Conservation (phyloP, 1,284 basidiomycete species). For the Irpex sp. region DNA sequence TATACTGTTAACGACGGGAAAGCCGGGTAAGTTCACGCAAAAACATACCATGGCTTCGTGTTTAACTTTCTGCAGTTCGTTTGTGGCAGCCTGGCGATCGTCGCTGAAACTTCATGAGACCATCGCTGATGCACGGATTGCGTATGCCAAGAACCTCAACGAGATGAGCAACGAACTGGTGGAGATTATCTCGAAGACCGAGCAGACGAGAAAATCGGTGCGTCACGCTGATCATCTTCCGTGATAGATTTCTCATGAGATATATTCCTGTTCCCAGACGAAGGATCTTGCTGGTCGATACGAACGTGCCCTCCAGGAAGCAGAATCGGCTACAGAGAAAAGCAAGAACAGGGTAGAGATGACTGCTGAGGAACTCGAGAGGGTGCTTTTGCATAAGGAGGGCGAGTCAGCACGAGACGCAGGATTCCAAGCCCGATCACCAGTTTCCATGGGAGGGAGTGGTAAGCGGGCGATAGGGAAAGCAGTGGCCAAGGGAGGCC, state of each 20-base stretch:
- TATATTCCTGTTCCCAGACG: conserved; percentile 42
- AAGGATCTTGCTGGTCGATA: conserved; percentile 87
- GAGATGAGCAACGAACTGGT: conserved; percentile 96
- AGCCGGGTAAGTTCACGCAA: conserved; percentile 68
- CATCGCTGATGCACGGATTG: conserved; percentile 83
- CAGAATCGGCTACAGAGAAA: conserved; percentile 87
- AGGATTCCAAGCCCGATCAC: conserved; percentile 52
- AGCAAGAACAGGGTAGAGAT: conserved; percentile 82
- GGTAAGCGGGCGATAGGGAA: conserved; percentile 77
- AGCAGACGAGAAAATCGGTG: conserved; percentile 87
- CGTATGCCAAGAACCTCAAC: conserved; percentile 80
- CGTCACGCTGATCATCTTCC: conserved; percentile 15
- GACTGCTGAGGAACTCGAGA: conserved; percentile 92
- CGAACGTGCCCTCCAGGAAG: conserved; percentile 85
- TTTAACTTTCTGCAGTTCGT: conserved; percentile 49
- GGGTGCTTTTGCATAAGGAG: conserved; percentile 90
- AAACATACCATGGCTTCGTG: neutral
- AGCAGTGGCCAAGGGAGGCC: conserved; percentile 87
- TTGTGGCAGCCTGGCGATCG: conserved; percentile 84
- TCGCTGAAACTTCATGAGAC: conserved; percentile 85
- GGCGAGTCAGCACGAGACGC: conserved; percentile 86
- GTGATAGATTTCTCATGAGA: neutral
- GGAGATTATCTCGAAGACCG: conserved; percentile 84
- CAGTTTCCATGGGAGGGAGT: conserved; percentile 40
- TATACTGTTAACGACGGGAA: conserved; percentile 90